Base-by-base conservation (phyloP, 2,329 filamentous ascomycete genomes). In the Fusarium sp. region DNA sequence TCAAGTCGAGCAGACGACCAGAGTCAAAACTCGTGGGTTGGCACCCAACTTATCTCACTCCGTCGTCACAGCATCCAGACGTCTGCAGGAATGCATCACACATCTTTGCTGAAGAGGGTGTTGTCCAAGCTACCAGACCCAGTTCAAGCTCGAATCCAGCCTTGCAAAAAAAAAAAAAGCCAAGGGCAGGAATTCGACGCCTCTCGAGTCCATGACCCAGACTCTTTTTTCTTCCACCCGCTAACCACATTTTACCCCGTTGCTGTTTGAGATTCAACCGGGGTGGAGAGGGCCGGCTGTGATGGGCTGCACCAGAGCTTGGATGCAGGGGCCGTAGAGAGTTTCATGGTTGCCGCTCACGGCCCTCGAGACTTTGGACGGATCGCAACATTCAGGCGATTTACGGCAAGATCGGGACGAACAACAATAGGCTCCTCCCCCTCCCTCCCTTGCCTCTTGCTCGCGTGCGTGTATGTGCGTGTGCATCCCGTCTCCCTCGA, bases 221-320 rank as follows among this genome's bases (percentile, higher is more conserved):
- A 43, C 39, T 50, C 43, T n/a, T 27, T 41, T 41, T 33, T 57
- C 24, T 27, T 22, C 35, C 52, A 35, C 48, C 27, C 48, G 59
- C 59, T 33, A 45, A 9, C 50, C 56, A 43, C 39, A 48, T 59
- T 59, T 43, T 62, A 64, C 71, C 70, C 74, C 72, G 63, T 66
- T 52, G 58, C 54, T 72, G 76, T 78, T 78, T 77, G 72, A 78
- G 74, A 56, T 77, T 71, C 52, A 65, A 71, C 76, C 64, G 69
- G 76, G 72, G 65, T 63, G 24, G 33, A 45, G 35, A 48, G 22
- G 7, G 20, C 29, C 16, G 43, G 24, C 9, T 43, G 52, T 43
- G 68, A 76, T 74, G 72, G 71, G 73, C 63, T 77, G 33, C n/a
- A 65, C 35, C 24, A 61, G 45, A 43, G 60, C 50, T 61, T 57